phyloP scores from a whole-genome alignment of 2,329 filamentous ascomycete genomes.

The Parastagonospora nodorum region DNA sequence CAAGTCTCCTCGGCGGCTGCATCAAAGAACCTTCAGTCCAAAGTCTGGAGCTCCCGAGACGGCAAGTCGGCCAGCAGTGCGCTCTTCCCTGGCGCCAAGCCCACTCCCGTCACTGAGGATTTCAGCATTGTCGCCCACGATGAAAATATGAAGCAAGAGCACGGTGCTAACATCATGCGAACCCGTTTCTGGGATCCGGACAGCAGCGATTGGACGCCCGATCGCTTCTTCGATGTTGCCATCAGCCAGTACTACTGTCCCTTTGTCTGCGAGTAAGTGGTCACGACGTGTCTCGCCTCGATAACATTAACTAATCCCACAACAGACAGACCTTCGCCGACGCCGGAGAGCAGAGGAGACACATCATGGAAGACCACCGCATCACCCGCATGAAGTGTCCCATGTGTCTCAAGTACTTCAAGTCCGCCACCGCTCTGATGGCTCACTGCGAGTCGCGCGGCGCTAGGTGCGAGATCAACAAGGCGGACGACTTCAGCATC shows the following conservation, averaged over 20 bases:
- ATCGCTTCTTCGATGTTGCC: slow-evolving; percentile 53
- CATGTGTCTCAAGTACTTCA: slow-evolving; percentile 49
- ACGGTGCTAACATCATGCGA: slow-evolving; percentile 47
- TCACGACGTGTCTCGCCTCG: background rate
- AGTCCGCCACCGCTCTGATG: slow-evolving; percentile 44
- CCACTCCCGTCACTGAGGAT: slow-evolving; percentile 31
- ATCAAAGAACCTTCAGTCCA: slow-evolving; percentile 15
- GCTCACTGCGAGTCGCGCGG: slow-evolving; percentile 47
- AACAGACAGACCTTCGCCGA: slow-evolving; percentile 32
- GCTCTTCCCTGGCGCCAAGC: slow-evolving; percentile 45
- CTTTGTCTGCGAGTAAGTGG: slow-evolving; percentile 57
- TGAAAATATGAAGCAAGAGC: slow-evolving; percentile 26
- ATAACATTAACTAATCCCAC: slow-evolving; percentile 1
- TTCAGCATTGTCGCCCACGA: slow-evolving; percentile 38
- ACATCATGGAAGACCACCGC: slow-evolving; percentile 46
- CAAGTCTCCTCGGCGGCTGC: slow-evolving; percentile 1
- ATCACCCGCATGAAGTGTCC: slow-evolving; percentile 46
- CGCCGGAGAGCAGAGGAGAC: slow-evolving; percentile 37
- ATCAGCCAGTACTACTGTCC: slow-evolving; percentile 60
- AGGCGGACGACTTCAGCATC: slow-evolving; percentile 39
- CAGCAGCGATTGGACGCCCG: slow-evolving; percentile 54
- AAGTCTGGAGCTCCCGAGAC: slow-evolving; percentile 27
- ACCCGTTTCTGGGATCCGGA: slow-evolving; percentile 56
- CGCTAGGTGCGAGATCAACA: slow-evolving; percentile 41
- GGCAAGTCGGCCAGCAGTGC: slow-evolving; percentile 26